Conservation (phyloP, 495 filamentous ascomycete genomes). For the Lepraria neglecta region DNA sequence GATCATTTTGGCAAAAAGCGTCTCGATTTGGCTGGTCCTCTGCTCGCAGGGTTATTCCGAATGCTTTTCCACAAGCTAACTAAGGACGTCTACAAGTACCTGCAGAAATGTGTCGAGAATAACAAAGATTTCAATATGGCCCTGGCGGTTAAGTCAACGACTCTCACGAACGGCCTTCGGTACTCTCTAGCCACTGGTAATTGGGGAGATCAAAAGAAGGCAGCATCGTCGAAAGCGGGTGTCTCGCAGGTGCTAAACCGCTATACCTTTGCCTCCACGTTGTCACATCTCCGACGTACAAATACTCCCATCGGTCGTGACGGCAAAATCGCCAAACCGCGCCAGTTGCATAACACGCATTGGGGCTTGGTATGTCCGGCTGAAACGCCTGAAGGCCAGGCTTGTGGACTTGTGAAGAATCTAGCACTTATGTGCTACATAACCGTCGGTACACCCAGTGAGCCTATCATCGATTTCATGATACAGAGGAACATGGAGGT, state of each 20-base stretch:
- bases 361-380: slow-evolving; percentile 98
- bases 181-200: slow-evolving; percentile 98
- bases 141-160: slow-evolving; percentile 82
- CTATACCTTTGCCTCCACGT: slow-evolving; percentile 91
- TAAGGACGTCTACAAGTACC: slow-evolving; percentile 79
- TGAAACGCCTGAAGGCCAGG: slow-evolving; percentile 96
- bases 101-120: slow-evolving; percentile 84
- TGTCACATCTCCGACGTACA: slow-evolving; percentile 92
- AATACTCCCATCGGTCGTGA: slow-evolving; percentile 97
- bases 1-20: slow-evolving; percentile 99
- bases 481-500: slow-evolving; percentile 89
- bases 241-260: slow-evolving; percentile 97
- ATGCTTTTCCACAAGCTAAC: slow-evolving; percentile 79
- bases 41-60: slow-evolving; percentile 89
- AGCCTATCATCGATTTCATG: slow-evolving; percentile 93
- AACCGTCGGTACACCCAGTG: slow-evolving; percentile 81
- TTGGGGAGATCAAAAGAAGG: slow-evolving; percentile 99
- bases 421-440: slow-evolving; percentile 97
- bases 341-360: slow-evolving; percentile 97
- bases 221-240: slow-evolving; percentile 84
- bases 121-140: slow-evolving; percentile 82
- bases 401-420: slow-evolving; percentile 98
- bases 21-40: slow-evolving; percentile 87
- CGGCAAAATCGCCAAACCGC: slow-evolving; percentile 95
- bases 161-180: slow-evolving; percentile 86